phyloP scores from a whole-genome alignment of 1,139 yeast species.

The Pneumocystis wakefieldiae region DNA sequence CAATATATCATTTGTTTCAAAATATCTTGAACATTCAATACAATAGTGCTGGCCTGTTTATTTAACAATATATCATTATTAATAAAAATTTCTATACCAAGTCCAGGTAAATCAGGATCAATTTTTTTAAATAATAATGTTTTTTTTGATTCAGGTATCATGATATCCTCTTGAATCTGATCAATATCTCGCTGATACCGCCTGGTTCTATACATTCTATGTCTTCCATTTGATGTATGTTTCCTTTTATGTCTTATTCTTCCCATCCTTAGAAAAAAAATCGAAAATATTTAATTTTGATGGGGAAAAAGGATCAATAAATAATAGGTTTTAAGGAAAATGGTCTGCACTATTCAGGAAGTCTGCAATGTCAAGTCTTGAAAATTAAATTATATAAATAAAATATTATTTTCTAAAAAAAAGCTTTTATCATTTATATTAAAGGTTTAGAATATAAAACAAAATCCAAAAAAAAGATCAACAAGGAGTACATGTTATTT shows the following conservation, averaged over 20 bases:
- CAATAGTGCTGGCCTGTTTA: conserved; percentile 62
- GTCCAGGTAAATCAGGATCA: conserved; percentile 82
- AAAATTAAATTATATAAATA: no score
- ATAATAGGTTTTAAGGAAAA: no score
- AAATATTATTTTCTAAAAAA: no score
- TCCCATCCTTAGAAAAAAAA: not conserved
- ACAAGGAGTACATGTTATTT: no score
- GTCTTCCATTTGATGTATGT: not conserved
- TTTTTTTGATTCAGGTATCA: conserved; percentile 45
- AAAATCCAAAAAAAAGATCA: no score
- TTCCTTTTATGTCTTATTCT: not conserved
- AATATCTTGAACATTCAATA: conserved; percentile 84
- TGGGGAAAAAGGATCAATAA: no score
- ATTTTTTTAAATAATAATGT: conserved; percentile 62
- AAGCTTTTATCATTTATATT: not conserved
- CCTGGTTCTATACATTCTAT: not conserved
- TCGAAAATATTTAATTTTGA: not conserved
- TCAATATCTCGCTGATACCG: conserved; percentile 39
- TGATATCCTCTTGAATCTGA: conserved; percentile 60
- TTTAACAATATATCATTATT: not conserved
- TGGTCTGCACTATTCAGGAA: no score
- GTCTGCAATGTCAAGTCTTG: no score
- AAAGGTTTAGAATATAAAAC: no score
- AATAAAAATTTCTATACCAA: conserved; percentile 27
- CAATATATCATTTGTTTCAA: conserved; percentile 61